phyloP scores from a whole-genome alignment of 2,329 filamentous ascomycete genomes.

The Ophioceras dolichostomum region DNA sequence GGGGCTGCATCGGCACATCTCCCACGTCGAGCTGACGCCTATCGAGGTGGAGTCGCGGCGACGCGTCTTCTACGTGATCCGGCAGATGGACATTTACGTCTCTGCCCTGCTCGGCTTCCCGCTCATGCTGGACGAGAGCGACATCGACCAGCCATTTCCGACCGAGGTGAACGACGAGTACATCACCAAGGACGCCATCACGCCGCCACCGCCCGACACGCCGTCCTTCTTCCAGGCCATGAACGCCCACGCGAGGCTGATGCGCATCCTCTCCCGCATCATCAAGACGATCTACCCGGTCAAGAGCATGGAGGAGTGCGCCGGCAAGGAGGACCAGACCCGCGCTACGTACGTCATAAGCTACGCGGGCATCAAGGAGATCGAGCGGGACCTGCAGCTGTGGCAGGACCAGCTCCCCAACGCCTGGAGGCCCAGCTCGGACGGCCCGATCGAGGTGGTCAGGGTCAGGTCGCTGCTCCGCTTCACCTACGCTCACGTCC shows the following conservation, averaged over 20 bases:
- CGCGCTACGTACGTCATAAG: slow-evolving; percentile 49
- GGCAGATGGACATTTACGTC: slow-evolving; percentile 60
- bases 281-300: slow-evolving; percentile 55
- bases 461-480: slow-evolving; percentile 63
- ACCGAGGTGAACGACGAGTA: slow-evolving; percentile 55
- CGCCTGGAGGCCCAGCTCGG: slow-evolving; percentile 66
- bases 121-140: slow-evolving; percentile 48
- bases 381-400: slow-evolving; percentile 48
- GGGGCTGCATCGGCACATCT: slow-evolving; percentile 63
- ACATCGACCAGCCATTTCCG: slow-evolving; percentile 55
- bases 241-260: slow-evolving; percentile 52
- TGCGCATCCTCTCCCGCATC: slow-evolving; percentile 52
- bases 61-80: slow-evolving; percentile 54
- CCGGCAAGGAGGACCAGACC: slow-evolving; percentile 25
- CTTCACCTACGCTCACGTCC: slow-evolving; percentile 72
- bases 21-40: slow-evolving; percentile 47
- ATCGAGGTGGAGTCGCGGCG: slow-evolving; percentile 53
- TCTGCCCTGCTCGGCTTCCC: slow-evolving; percentile 56
- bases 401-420: slow-evolving; percentile 60
- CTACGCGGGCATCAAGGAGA: slow-evolving; percentile 49
- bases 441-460: slow-evolving; percentile 61
- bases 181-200: slow-evolving; percentile 46
- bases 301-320: slow-evolving; percentile 38
- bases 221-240: slow-evolving; percentile 51
- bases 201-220: slow-evolving; percentile 39